Base-by-base conservation (phyloP, 2,329 filamentous ascomycete genomes). In the Calonectria henricotiae region DNA sequence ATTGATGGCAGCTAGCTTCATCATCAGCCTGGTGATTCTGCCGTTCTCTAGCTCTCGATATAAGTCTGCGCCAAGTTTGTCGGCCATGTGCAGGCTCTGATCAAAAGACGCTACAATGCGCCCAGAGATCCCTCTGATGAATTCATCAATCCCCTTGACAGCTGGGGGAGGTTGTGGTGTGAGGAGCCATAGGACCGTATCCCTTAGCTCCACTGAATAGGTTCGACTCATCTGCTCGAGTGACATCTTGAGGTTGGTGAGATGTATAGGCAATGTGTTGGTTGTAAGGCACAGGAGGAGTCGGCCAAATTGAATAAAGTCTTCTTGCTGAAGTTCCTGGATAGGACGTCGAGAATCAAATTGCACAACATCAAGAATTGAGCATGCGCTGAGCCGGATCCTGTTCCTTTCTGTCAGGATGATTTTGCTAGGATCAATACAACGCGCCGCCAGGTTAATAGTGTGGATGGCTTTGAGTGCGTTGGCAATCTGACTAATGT, bases 331-430 rank as follows among this genome's bases (percentile, higher is more conserved):
- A 1, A 96, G 86, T 43, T 98, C 94, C 20, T 89, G 82, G 1
- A 96, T 77, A 3, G 92, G 87, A 27, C 90, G 89, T 62, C 90
- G 87, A 37, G 88, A 86, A 63, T 98, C 95, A 77, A 91, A 94
- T 70, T 97, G 92, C 20, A 97, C 89, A 39, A 99, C 94, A 79
- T 99, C 96, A 70, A 98, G 86, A 37, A 99, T 92, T 2, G 92
- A 93, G 81, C 96, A 98, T 17, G 93, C 95, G 78, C 93, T 96
- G 47, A 99, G 86, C 37, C 96, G 92, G 72, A 99, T 90, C 37
- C 95, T 92, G 79, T 96, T 96, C 83, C 96, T 98, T 51, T 94
- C 93, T 0, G 96, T 98, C 25, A 98, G 80, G 17, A 99, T 88
- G 68, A 99, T 92, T 81, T 98, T 98, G 82, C 90, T 96, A 13